These are phyloP conservation scores for Paramecium bursaria DNA, from an alignment of 73 alveolate species.

Conservation along the genomic window DNA sequence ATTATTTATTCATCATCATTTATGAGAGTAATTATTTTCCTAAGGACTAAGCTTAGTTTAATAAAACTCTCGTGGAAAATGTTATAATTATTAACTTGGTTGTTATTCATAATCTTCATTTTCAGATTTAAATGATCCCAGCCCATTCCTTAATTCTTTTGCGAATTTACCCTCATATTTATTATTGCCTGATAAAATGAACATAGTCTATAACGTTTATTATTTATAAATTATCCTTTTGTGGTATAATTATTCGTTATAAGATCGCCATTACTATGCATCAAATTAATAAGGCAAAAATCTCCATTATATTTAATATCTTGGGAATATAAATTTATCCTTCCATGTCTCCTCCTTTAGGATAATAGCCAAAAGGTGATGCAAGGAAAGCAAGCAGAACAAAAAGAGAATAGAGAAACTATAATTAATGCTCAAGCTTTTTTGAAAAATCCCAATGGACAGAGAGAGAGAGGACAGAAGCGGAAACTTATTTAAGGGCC, in stretches of 20 bases:
- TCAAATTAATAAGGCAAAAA: background rate
- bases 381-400: too few species aligned
- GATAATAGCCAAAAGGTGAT: constrained; percentile 55
- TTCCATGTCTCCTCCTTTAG: constrained; percentile 57
- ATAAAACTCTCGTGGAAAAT: too few species aligned
- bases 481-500: too few species aligned
- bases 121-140: constrained; percentile 10
- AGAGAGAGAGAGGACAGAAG: constrained; percentile 14
- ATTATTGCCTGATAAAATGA: constrained; percentile 3
- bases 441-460: constrained; percentile 52
- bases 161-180: constrained; percentile 25
- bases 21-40: too few species aligned
- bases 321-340: constrained; percentile 36
- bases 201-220: constrained; percentile 51
- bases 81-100: too few species aligned
- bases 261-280: constrained; percentile 16
- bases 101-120: constrained; percentile 24
- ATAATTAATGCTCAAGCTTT: constrained; percentile 47
- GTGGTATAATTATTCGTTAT: background rate
- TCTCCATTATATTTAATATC: constrained; percentile 9
- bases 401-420: too few species aligned
- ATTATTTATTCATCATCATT: too few species aligned
- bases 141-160: constrained; percentile 17
- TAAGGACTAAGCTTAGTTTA: too few species aligned
- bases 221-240: constrained; percentile 6